These are phyloP conservation scores for Auricularia heimuer DNA, from an alignment of 768 basidiomycete genomes.

Conservation along the genomic window DNA sequence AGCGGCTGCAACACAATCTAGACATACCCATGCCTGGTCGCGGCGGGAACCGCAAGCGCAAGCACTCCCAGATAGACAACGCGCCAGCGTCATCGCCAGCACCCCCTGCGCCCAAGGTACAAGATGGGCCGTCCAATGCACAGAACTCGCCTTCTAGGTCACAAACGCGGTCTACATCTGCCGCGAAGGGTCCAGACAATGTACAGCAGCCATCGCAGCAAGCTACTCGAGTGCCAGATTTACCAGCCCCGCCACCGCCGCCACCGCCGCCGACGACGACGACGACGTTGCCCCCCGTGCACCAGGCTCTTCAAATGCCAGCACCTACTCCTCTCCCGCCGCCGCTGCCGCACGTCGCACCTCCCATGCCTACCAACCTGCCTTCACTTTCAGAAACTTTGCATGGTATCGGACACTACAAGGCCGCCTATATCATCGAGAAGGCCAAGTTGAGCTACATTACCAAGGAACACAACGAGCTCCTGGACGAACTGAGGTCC, in stretches of 20 bases:
- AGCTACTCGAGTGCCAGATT: no score
- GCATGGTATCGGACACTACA: not conserved
- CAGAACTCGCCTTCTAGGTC: not conserved
- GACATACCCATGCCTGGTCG: slow-evolving; percentile 62
- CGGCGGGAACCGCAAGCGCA: slow-evolving; percentile 62
- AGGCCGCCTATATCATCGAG: not conserved
- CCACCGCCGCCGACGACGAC: not conserved
- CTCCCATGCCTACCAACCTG: not conserved
- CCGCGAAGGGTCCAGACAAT: no score
- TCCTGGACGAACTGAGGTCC: not conserved
- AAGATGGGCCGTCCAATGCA: not conserved
- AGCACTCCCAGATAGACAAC: slow-evolving; percentile 17
- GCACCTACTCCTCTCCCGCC: not conserved
- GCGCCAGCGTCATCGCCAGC: not conserved
- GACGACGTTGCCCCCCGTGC: not conserved
- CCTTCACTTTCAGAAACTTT: not conserved
- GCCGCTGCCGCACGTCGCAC: not conserved
- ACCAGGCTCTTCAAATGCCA: not conserved
- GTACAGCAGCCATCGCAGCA: no score
- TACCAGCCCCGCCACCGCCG: not conserved
- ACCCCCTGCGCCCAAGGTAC: not conserved
- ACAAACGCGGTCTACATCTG: not conserved
- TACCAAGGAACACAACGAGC: not conserved
- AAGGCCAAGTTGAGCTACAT: not conserved
- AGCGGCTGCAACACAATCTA: slow-evolving; percentile 80